These are phyloP conservation scores for Phalaenopsis hybrid DNA, from an alignment of 116 monocot species.

Conservation along the genomic window DNA sequence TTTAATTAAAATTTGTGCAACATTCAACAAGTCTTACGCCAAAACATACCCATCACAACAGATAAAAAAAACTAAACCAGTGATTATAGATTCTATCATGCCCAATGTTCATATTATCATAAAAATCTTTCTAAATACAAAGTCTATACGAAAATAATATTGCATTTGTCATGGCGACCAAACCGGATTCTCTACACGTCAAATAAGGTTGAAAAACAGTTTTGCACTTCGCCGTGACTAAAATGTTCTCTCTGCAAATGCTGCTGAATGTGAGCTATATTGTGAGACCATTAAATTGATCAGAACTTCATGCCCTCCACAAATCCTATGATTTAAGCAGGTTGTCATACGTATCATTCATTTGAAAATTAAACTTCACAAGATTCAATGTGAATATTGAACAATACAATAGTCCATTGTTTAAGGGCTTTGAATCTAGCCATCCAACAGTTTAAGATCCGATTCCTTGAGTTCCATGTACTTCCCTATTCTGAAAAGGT, in stretches of 20 bases:
- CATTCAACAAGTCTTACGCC: no score
- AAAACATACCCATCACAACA: no score
- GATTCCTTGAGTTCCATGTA: constrained; percentile 20
- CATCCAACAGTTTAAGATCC: constrained; percentile 15
- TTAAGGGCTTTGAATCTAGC: neutral
- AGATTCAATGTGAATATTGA: neutral
- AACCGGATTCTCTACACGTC: no score
- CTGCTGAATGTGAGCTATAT: no score
- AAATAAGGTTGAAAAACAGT: neutral
- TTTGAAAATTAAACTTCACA: neutral
- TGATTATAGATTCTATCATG: no score
- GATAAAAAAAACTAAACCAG: no score
- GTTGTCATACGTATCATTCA: neutral
- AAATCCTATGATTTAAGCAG: neutral
- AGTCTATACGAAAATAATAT: no score
- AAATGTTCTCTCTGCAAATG: neutral
- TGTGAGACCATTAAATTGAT: neutral
- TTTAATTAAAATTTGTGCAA: no score
- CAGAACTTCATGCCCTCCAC: neutral
- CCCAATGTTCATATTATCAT: no score
- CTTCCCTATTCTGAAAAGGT: constrained; percentile 13
- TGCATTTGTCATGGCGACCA: no score
- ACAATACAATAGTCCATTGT: neutral
- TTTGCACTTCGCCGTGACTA: neutral
- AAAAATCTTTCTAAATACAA: no score